Base-by-base conservation (phyloP, 2,329 filamentous ascomycete genomes). In the Penicillium sp. region DNA sequence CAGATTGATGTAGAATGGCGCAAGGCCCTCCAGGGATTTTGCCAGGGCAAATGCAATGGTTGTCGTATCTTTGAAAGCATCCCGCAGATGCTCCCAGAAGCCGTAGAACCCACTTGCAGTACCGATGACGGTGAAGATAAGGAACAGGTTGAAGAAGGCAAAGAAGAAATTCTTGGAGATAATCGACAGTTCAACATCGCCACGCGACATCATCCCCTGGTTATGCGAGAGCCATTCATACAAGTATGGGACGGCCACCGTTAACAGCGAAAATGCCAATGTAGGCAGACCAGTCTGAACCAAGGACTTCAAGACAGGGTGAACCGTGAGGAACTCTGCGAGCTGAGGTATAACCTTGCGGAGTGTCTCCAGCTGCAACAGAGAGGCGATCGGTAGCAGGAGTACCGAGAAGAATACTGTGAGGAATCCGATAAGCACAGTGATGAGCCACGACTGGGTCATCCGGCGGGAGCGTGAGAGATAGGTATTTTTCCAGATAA, bases 141-240 rank as follows among this genome's bases (percentile, higher is more conserved):
- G 80, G 70, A 98, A 98, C 47, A 97, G 88, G 70, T 98, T 98
- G 80, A 98, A 97, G 70, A 98, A 98, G 8, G 87, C 90, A 66
- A 98, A 98, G 77, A 97, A 95, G 72, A 97, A 98, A 69, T 97
- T 98, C 73, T 98, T 98, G 44, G 89, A 95, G 55, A 98, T 91
- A 36, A 94, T 78, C 0, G 93, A 97, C 6, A 98, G 77, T 68
- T 97, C 93, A 18, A 98, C 84, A 52, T 98, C 93, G 36, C 89
- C 89, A 58, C 89, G 87, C 0, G 93, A 97, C 42, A 95, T 88
- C 84, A 94, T 94, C 40, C 93, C 93, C 72, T 98, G 93, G 42
- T 82, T 79, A 65, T 90, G 90, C 2, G 91, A 89, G 9, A 98
- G 79, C 74, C 76, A 96, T 59, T 95, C 89, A 71, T 98, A 98